Evolutionary conservation across 2,329 filamentous ascomycete genomes (phyloP).

Genomic region (Alternaria panax): DNA sequence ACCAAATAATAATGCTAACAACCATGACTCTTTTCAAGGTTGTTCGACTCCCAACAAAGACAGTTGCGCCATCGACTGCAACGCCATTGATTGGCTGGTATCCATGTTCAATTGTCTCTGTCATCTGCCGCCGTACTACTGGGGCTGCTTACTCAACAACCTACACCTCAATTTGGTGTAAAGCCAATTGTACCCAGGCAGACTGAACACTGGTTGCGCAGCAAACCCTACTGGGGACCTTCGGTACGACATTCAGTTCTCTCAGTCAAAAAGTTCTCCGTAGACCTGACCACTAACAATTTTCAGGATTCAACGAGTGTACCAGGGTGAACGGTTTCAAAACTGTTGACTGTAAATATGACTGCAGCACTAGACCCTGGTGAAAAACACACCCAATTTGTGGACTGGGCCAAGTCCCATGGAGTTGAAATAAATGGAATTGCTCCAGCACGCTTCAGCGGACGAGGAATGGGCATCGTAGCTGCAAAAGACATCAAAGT

Average conservation of each 20-base stretch:
- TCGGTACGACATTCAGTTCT: neutral
- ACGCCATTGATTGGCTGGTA: neutral
- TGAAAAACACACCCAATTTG: slow-evolving; percentile 62
- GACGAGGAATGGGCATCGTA: slow-evolving; percentile 79
- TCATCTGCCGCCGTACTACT: neutral
- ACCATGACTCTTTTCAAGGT: slow-evolving; percentile 6
- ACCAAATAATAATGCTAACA: slow-evolving; percentile 14
- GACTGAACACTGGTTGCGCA: neutral
- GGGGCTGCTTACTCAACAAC: neutral
- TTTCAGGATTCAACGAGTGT: neutral
- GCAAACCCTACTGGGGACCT: neutral
- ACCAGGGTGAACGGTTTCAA: neutral
- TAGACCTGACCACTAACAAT: neutral
- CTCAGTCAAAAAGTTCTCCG: too few relatives aligned
- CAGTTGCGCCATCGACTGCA: neutral
- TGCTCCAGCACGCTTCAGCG: slow-evolving; percentile 70
- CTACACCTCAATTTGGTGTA: neutral
- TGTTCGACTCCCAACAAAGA: neutral
- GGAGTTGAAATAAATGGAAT: slow-evolving; percentile 75
- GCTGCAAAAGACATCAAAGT: slow-evolving; percentile 73
- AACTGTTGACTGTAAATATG: slow-evolving; percentile 24
- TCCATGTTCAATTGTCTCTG: neutral
- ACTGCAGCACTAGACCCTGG: slow-evolving; percentile 43
- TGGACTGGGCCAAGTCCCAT: slow-evolving; percentile 70
- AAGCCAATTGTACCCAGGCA: neutral